Evolutionary conservation across 306 rosid genomes (phyloP).

Genomic region (Ormosia emarginata): DNA sequence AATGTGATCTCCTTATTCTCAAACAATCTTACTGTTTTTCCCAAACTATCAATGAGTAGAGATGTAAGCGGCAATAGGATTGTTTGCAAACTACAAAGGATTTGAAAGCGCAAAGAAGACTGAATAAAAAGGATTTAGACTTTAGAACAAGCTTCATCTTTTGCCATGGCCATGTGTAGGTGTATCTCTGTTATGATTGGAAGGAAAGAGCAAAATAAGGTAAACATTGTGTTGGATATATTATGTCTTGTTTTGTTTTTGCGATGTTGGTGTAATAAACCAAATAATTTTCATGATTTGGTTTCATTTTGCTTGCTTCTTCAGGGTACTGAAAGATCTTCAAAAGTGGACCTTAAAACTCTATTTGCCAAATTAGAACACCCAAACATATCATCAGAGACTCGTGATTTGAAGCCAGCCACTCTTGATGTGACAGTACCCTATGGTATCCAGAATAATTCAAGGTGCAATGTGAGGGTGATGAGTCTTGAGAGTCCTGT

Average conservation of each 20-base stretch:
- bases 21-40: background rate
- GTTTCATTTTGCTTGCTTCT: background rate
- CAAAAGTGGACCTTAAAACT: conserved; percentile 29
- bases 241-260: background rate
- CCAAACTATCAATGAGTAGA: conserved; percentile 4
- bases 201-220: conserved; percentile 66
- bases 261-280: background rate
- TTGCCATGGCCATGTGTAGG: conserved; percentile 50
- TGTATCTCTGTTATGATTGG: conserved; percentile 52
- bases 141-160: conserved; percentile 4
- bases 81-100: background rate
- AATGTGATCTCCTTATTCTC: conserved; percentile 24
- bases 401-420: conserved; percentile 33
- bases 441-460: conserved; percentile 36
- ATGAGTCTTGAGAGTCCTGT: conserved; percentile 46
- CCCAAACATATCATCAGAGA: conserved; percentile 29
- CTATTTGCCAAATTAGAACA: conserved; percentile 42
- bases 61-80: conserved; percentile 32
- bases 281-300: conserved; percentile 11
- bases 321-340: conserved; percentile 44
- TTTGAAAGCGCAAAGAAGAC: background rate
- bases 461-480: conserved; percentile 47
- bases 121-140: conserved; percentile 6
- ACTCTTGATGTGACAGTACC: conserved; percentile 35
- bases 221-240: conserved; percentile 10